A percentile compares a stretch with the other conserved stretches of the same genome.
These are phyloP conservation scores for Rhazya stricta DNA, from an alignment of 257 asterid species.

Conservation along the genomic window DNA sequence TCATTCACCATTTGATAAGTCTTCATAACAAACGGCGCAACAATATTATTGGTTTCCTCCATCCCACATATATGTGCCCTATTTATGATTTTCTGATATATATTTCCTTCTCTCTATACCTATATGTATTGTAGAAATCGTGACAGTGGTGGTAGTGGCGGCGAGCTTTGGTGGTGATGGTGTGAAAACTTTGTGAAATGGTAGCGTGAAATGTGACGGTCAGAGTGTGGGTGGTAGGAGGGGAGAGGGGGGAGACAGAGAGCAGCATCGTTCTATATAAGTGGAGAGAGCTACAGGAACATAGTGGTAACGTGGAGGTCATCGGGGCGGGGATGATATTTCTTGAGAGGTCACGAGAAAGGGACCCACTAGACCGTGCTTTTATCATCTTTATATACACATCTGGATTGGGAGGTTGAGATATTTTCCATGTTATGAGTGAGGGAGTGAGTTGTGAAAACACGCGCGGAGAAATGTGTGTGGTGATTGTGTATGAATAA, in stretches of 20 bases:
- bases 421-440: conserved; percentile 9
- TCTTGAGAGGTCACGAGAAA: conserved; percentile 6
- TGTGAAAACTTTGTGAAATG: conserved; percentile 15
- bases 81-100: neutral
- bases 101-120: neutral
- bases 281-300: conserved; percentile 18
- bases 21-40: conserved; percentile 74
- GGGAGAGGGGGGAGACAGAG: neutral
- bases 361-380: conserved; percentile 7
- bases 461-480: conserved; percentile 15
- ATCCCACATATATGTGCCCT: conserved; percentile 21
- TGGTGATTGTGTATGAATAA: neutral
- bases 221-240: too few species aligned
- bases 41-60: conserved; percentile 33
- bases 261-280: conserved; percentile 6
- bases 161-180: neutral
- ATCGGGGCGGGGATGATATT: conserved; percentile 21
- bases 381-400: conserved; percentile 17
- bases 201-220: neutral
- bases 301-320: conserved; percentile 29
- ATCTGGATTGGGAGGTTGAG: conserved; percentile 10
- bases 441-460: too few species aligned
- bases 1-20: conserved; percentile 86
- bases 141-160: neutral
- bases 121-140: neutral